Base-by-base conservation (phyloP, 257 asterid species). In the Gardenia jasminoides region DNA sequence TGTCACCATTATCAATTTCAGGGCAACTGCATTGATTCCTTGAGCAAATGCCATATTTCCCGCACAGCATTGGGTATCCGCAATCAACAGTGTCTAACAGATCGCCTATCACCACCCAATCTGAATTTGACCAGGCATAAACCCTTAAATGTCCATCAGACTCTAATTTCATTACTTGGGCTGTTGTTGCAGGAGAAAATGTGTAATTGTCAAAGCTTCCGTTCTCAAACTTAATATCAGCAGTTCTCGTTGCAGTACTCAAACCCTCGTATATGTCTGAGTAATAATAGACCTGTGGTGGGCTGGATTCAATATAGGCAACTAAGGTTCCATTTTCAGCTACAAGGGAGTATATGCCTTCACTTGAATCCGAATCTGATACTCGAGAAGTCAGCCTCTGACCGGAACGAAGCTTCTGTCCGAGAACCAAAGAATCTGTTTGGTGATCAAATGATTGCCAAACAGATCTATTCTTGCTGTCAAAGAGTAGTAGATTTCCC, bases 371-470 rank as follows among this genome's bases (percentile, higher is more conserved):
- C 6, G 70, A 70, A 70, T 28, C 47, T 43, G 83, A 75, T 62
- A 64, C 58, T 43, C 81, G 24, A 19, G 83, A 69, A 30, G 67
- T 81, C 46, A 81, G 82, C 78, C 74, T 81, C 77, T 74, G 83
- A 10, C 85, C 81, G 2, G 66, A 28, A 48, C 1, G 33, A 44
- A 80, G 67, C 77, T 36, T 58, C 74, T 83, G 84, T 52, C 86
- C 86, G 13, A 70, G 77, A 65, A 83, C 74, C 3, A 83, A 67
- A n/a, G 77, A 39, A 65, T 83, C 84, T 3, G 82, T 80, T 30
- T 81, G 83, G 24, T 79, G 80, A 79, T 71, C 75, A 54, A 79
- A 83, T 26, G 86, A 83, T 67, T 80, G 84, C 84, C 86, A 83
- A 68, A 81, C 72, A 15, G 48, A 43, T 39, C 22, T 43, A 41